Conservation (phyloP, 1,139 yeast genomes). For the Arxiozyma bovina region DNA sequence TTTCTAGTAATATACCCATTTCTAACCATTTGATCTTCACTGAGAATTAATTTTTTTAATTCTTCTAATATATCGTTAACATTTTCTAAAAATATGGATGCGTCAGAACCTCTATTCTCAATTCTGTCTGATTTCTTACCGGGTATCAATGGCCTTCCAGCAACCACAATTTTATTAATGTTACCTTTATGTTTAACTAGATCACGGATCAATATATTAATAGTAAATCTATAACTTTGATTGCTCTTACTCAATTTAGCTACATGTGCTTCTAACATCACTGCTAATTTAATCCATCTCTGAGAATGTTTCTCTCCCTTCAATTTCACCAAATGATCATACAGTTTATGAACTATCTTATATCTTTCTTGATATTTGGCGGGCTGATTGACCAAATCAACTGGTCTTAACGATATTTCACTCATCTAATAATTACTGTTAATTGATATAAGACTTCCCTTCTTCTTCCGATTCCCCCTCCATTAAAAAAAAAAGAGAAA, state of each 20-base stretch:
- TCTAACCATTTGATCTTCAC: conserved; percentile 13
- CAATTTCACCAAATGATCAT: conserved; percentile 17
- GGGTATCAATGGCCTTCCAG: conserved; percentile 15
- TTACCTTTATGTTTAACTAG: conserved; percentile 24
- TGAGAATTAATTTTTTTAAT: conserved; percentile 15
- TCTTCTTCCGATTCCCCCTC: too few relatives aligned
- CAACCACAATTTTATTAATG: conserved; percentile 17
- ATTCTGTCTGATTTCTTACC: not conserved
- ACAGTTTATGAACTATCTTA: conserved; percentile 24
- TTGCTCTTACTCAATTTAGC: conserved; percentile 22
- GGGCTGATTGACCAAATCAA: conserved; percentile 26
- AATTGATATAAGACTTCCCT: too few relatives aligned
- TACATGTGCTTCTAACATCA: conserved; percentile 23
- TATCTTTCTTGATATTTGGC: conserved; percentile 28
- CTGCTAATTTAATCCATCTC: conserved; percentile 14
- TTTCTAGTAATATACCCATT: conserved; percentile 22
- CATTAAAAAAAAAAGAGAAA: too few relatives aligned
- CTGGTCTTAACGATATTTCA: conserved; percentile 18
- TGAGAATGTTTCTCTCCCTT: conserved; percentile 11
- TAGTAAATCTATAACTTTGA: conserved; percentile 28
- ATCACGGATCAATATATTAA: conserved; percentile 27
- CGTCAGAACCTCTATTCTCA: not conserved
- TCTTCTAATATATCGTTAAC: conserved; percentile 12
- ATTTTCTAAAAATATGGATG: not conserved
- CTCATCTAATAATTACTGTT: not conserved